These are phyloP conservation scores for Lagenaria siceraria DNA, from an alignment of 306 rosid species.

Conservation along the genomic window DNA sequence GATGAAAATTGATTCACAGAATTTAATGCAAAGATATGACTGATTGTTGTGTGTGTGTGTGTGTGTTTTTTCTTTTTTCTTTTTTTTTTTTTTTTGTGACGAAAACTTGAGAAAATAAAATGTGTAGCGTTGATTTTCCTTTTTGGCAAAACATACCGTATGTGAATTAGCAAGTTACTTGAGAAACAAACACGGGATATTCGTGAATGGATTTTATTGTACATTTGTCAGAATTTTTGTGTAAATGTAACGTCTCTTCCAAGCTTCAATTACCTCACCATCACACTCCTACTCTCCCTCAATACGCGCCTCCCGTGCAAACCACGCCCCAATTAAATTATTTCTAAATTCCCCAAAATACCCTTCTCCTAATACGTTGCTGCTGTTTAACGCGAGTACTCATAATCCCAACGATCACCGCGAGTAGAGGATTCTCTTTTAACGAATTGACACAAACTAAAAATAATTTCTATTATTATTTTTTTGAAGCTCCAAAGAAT, in stretches of 20 bases:
- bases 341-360: neutral
- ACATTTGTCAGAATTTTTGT: neutral
- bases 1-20: too few species aligned
- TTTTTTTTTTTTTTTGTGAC: too few species aligned
- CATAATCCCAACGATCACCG: neutral
- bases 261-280: neutral
- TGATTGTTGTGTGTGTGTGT: too few species aligned
- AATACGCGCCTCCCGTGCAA: neutral
- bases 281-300: neutral
- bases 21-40: too few species aligned
- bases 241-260: slow-evolving; percentile 8
- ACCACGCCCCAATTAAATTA: neutral
- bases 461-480: neutral
- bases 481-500: neutral
- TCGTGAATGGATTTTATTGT: neutral
- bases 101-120: too few species aligned
- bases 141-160: too few species aligned
- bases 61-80: too few species aligned
- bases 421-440: neutral
- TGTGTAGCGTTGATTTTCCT: too few species aligned
- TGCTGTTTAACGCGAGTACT: neutral
- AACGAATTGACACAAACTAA: neutral
- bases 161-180: too few species aligned
- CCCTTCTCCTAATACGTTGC: neutral
- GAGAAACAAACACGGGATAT: neutral